Evolutionary conservation across 441 rosid genomes (phyloP).

Genomic region (Syzygium malaccense): DNA sequence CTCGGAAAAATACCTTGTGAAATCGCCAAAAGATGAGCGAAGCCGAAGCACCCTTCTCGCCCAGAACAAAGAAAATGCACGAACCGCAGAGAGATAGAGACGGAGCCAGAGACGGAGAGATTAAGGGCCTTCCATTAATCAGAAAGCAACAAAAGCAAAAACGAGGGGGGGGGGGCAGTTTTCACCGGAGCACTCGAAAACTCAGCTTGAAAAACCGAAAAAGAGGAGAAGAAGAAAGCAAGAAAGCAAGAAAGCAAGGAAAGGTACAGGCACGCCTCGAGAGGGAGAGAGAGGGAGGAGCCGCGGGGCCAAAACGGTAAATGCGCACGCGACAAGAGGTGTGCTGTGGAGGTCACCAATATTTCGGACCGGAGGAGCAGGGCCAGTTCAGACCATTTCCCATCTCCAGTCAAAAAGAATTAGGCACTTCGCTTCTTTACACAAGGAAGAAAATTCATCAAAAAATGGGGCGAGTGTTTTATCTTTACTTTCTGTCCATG

Average conservation of each 20-base stretch:
- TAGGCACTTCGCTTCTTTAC: not conserved
- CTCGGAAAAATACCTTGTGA: not conserved
- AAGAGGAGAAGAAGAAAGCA: not conserved
- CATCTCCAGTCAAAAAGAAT: not conserved
- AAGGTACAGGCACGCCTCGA: not conserved
- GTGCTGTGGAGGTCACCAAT: not conserved
- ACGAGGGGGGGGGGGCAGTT: slow-evolving; percentile 12
- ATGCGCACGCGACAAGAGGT: not conserved
- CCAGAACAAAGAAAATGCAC: not conserved
- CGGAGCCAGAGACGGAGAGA: slow-evolving; percentile 14
- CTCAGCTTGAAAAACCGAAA: not conserved
- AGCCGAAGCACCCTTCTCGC: not conserved
- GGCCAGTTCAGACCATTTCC: slow-evolving; percentile 12
- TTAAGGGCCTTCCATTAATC: slow-evolving; percentile 61
- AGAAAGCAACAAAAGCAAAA: slow-evolving; percentile 41
- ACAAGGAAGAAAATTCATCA: not conserved
- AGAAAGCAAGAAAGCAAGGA: not conserved
- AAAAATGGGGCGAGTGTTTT: not conserved
- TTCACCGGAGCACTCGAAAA: slow-evolving; percentile 11
- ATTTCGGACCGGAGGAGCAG: not conserved
- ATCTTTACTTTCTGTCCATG: not conserved
- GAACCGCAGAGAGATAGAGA: slow-evolving; percentile 12
- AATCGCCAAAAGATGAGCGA: not conserved
- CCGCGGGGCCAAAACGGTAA: not conserved
- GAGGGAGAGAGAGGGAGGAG: not conserved